Conservation (phyloP, 148 eudicot genomes). For the Arctostaphylos glauca region DNA sequence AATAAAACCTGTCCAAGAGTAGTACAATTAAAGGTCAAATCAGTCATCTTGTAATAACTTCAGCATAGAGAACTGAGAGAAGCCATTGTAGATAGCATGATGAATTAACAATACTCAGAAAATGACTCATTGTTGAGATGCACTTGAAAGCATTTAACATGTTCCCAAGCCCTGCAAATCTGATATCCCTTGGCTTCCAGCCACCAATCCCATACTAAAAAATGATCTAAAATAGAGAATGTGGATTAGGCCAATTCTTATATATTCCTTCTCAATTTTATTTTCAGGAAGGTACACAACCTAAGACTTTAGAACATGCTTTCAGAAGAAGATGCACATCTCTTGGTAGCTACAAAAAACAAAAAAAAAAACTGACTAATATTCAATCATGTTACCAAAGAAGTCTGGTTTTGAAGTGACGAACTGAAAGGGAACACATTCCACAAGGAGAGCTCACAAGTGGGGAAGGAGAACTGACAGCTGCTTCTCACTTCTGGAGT, state of each 20-base stretch:
- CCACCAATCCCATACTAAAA: background rate
- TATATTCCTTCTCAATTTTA: background rate
- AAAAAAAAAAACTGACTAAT: background rate
- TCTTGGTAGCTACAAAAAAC: background rate
- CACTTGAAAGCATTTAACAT: constrained; percentile 1
- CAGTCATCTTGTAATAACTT: background rate
- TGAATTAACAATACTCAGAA: background rate
- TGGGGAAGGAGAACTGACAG: background rate
- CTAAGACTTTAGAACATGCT: background rate
- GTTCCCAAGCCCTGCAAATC: constrained; percentile 2
- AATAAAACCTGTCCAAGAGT: constrained; percentile 61
- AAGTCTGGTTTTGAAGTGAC: background rate
- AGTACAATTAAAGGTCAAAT: background rate
- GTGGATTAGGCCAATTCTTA: background rate
- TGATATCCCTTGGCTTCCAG: background rate
- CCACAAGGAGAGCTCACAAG: background rate
- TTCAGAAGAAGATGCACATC: background rate
- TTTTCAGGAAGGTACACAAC: background rate
- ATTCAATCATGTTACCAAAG: constrained; percentile 2
- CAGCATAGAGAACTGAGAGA: background rate
- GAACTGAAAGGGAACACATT: background rate
- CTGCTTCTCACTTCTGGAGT: background rate
- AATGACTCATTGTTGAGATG: background rate
- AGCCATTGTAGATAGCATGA: background rate
- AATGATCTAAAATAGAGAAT: background rate